Evolutionary conservation across 208 protist species (phyloP).

Genomic region (Naegleria gruberi): DNA sequence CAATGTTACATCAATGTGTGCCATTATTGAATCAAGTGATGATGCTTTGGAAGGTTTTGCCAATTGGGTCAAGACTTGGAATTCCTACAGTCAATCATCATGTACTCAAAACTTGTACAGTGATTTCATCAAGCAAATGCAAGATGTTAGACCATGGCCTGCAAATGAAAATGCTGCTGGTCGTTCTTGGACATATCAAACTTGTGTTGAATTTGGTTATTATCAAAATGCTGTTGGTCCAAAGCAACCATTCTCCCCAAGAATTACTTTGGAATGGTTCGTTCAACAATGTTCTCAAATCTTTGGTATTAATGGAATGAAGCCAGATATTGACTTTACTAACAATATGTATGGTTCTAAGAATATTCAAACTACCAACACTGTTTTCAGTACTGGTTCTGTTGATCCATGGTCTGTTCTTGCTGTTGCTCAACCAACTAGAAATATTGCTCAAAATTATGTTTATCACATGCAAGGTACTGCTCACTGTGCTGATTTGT

Average conservation of each 20-base stretch:
- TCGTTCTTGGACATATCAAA: constrained; percentile 30
- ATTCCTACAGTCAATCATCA: not conserved
- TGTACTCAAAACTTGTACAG: constrained; percentile 26
- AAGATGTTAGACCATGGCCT: constrained; percentile 20
- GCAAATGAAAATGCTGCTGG: constrained; percentile 28
- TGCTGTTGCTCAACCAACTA: not conserved
- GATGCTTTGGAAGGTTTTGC: not conserved
- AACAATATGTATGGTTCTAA: not conserved
- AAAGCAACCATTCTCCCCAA: constrained; percentile 27
- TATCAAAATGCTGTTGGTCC: constrained; percentile 27
- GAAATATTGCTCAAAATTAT: not conserved
- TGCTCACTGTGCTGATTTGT: constrained; percentile 18
- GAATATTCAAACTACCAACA: not conserved
- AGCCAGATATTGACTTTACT: not conserved
- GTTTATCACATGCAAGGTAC: constrained; percentile 6
- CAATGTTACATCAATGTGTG: not conserved
- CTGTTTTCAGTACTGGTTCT: not conserved
- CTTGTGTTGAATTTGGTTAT: constrained; percentile 33
- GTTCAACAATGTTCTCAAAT: not conserved
- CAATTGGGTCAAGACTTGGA: not conserved
- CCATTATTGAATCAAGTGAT: not conserved
- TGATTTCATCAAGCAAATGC: constrained; percentile 19
- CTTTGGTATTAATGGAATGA: not conserved
- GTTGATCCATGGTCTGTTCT: constrained; percentile 8
- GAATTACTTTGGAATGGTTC: constrained; percentile 26